Evolutionary conservation across 2,329 filamentous ascomycete species (phyloP).

Genomic region (Hypoxylon sp.): DNA sequence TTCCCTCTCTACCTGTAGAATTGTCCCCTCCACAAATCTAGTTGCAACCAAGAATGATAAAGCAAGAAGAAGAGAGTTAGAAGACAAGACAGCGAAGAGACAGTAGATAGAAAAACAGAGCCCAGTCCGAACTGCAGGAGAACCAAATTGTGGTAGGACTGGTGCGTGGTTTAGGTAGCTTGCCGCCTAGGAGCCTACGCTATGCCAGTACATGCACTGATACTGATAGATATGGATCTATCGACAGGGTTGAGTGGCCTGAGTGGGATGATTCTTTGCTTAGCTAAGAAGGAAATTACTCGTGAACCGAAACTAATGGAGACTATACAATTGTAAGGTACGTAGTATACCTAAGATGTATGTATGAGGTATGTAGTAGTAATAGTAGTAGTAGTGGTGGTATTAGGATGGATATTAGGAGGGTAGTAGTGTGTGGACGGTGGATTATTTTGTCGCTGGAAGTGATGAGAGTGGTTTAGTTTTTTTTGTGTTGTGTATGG

Average conservation of each 20-base stretch:
- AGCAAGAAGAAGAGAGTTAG: constrained; percentile 5
- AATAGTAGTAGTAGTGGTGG: constrained; percentile 23
- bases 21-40: constrained; percentile 31
- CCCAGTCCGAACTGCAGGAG: constrained; percentile 24
- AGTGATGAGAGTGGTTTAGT: constrained; percentile 2
- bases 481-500: constrained; percentile 10
- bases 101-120: constrained; percentile 20
- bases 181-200: constrained; percentile 35
- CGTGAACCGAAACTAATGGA: constrained; percentile 34
- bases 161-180: constrained; percentile 35
- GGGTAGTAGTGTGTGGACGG: constrained; percentile 20
- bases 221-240: constrained; percentile 41
- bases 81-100: constrained; percentile 4
- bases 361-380: constrained; percentile 7
- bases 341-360: constrained; percentile 2
- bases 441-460: background rate
- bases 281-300: constrained; percentile 41
- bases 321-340: constrained; percentile 9
- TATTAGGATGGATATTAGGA: constrained; percentile 6
- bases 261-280: constrained; percentile 35
- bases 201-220: constrained; percentile 42
- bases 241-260: constrained; percentile 43
- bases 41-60: constrained; percentile 15
- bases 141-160: constrained; percentile 31
- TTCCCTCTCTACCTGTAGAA: constrained; percentile 34